Evolutionary conservation across 2,329 filamentous ascomycete species (phyloP).

Genomic region (Phialophora expanda): DNA sequence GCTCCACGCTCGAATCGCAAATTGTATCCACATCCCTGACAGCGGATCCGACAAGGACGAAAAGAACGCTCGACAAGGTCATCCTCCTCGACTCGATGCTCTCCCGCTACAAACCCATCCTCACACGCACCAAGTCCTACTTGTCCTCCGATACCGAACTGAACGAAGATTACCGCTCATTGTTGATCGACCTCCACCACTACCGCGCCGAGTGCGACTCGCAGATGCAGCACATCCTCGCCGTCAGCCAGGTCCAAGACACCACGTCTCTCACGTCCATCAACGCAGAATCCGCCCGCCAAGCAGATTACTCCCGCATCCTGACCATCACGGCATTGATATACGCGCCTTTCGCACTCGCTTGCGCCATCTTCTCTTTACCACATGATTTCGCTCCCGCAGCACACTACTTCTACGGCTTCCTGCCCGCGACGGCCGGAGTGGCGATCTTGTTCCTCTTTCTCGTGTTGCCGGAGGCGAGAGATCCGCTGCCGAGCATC

Average conservation of each 20-base stretch:
- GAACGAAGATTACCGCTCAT: constrained; percentile 32
- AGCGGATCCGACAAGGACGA: constrained; percentile 26
- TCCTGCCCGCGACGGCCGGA: constrained; percentile 32
- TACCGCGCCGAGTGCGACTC: constrained; percentile 35
- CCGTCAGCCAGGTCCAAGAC: constrained; percentile 32
- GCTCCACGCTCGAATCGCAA: constrained; percentile 30
- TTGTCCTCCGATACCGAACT: constrained; percentile 28
- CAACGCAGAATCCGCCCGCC: constrained; percentile 26
- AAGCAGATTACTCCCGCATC: constrained; percentile 35
- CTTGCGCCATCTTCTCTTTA: constrained; percentile 35
- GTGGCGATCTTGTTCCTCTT: constrained; percentile 34
- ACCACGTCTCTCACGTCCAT: constrained; percentile 26
- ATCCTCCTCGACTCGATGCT: constrained; percentile 36
- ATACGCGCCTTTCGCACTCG: constrained; percentile 33
- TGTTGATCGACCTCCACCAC: constrained; percentile 36
- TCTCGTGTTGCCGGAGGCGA: constrained; percentile 33
- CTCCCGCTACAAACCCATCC: constrained; percentile 34
- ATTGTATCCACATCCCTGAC: constrained; percentile 28
- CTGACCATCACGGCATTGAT: constrained; percentile 35
- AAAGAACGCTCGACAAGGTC: constrained; percentile 29
- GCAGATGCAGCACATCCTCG: constrained; percentile 35
- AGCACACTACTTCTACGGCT: constrained; percentile 34
- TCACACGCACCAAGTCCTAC: constrained; percentile 33
- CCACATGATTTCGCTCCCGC: constrained; percentile 35
- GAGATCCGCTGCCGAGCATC: constrained; percentile 32